These are phyloP conservation scores for Excoecaria cochinchinensis DNA, from an alignment of 345 rosid genomes.

Conservation along the genomic window DNA sequence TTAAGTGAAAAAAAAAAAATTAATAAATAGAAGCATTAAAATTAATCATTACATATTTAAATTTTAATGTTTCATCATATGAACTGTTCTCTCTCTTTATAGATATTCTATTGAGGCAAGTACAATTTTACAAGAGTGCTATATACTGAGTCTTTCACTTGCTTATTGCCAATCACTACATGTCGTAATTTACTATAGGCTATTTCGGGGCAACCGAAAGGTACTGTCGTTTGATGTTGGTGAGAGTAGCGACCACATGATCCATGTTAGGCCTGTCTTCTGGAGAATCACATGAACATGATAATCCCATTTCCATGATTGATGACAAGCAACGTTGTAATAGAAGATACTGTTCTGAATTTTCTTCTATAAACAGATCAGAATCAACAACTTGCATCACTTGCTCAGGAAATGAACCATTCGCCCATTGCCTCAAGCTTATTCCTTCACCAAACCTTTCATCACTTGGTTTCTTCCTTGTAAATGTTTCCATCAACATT, in stretches of 20 bases:
- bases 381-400: conserved; percentile 5
- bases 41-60: too few species aligned
- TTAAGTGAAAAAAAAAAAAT: too few species aligned
- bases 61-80: too few species aligned
- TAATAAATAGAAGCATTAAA: too few species aligned
- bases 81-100: too few species aligned
- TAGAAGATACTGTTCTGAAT: neutral
- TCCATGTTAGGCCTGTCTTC: neutral
- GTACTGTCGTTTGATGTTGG: neutral
- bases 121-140: too few species aligned
- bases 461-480: conserved; percentile 21
- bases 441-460: conserved; percentile 7
- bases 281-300: neutral
- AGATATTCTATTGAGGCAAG: too few species aligned
- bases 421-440: conserved; percentile 22
- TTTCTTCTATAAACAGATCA: conserved; percentile 2
- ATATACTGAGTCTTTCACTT: too few species aligned
- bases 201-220: neutral
- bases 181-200: neutral
- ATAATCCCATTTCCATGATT: neutral
- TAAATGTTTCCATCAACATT: conserved; percentile 19
- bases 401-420: neutral
- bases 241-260: neutral
- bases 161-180: too few species aligned
- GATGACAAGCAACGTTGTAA: neutral